Conservation (phyloP, 2,329 filamentous ascomycete species). For the Juglanconis juglandina region DNA sequence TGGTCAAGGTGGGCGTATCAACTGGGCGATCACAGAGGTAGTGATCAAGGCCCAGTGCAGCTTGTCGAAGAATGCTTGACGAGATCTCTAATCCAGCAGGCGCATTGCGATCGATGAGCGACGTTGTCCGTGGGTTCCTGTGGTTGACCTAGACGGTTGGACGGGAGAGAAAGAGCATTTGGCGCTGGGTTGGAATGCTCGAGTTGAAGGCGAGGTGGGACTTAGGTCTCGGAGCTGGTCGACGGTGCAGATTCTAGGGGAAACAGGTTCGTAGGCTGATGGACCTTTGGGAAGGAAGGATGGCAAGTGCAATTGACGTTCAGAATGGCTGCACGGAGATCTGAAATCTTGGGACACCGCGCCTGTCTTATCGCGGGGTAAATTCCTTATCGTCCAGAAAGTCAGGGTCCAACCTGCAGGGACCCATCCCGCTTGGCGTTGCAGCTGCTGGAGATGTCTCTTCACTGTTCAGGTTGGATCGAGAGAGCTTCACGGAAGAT, state of each 20-base stretch:
- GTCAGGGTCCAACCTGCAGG: background rate
- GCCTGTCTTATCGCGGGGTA: slow-evolving; percentile 1
- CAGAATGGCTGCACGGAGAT: background rate
- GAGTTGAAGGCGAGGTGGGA: background rate
- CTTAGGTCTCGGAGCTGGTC: too few species aligned
- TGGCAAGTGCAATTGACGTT: background rate
- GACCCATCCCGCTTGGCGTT: background rate
- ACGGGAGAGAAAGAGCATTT: slow-evolving; percentile 10
- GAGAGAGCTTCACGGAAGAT: too few species aligned
- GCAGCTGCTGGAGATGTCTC: too few species aligned
- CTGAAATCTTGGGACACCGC: background rate
- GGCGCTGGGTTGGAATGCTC: background rate
- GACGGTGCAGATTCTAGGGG: too few species aligned
- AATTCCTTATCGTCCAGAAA: background rate
- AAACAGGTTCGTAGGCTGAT: too few species aligned
- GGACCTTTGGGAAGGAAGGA: background rate
- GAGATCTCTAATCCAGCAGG: slow-evolving; percentile 19
- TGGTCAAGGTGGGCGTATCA: slow-evolving; percentile 13
- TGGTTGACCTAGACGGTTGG: background rate
- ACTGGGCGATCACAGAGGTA: slow-evolving; percentile 1
- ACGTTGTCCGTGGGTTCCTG: slow-evolving; percentile 8
- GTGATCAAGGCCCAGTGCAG: slow-evolving; percentile 11
- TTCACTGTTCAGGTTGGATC: background rate
- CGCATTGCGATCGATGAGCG: slow-evolving; percentile 19
- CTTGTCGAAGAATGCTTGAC: slow-evolving; percentile 18